phyloP scores from a whole-genome alignment of 306 rosid species.

The Quercus mongolica region DNA sequence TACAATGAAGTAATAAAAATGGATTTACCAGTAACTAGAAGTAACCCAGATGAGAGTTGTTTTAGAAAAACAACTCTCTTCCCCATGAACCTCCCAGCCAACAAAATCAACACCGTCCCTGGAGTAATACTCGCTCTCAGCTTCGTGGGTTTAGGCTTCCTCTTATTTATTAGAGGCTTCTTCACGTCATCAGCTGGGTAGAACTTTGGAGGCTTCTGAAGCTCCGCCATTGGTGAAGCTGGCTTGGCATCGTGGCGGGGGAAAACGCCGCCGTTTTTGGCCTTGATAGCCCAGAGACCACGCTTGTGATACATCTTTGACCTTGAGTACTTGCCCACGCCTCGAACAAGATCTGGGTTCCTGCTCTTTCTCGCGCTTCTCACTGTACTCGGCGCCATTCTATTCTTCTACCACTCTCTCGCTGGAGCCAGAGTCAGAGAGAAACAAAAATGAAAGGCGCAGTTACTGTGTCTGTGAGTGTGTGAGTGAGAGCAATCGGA shows the following conservation, averaged over 20 bases:
- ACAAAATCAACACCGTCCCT: conserved; percentile 34
- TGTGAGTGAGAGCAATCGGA: neutral
- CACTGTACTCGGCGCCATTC: conserved; percentile 27
- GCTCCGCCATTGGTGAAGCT: conserved; percentile 3
- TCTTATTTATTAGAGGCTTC: conserved; percentile 35
- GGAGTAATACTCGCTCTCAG: conserved; percentile 32
- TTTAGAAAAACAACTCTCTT: conserved; percentile 38
- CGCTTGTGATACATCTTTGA: conserved; percentile 41
- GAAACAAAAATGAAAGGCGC: neutral
- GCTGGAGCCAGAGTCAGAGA: too few relatives aligned
- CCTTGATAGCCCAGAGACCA: conserved; percentile 45
- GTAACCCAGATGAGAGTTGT: conserved; percentile 36
- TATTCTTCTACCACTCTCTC: too few relatives aligned
- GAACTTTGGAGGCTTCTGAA: conserved; percentile 31
- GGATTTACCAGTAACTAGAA: conserved; percentile 31
- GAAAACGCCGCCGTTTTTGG: conserved; percentile 34
- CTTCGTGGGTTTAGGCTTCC: conserved; percentile 32
- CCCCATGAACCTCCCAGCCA: conserved; percentile 42
- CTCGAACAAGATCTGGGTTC: conserved; percentile 37
- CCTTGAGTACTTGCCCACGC: conserved; percentile 35
- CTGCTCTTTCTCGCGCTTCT: conserved; percentile 18
- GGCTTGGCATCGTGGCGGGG: conserved; percentile 35
- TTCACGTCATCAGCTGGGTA: conserved; percentile 37
- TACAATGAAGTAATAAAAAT: neutral
- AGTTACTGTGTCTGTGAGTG: neutral